Conservation (phyloP, 345 rosid species). For the Moricandia arvensis region DNA sequence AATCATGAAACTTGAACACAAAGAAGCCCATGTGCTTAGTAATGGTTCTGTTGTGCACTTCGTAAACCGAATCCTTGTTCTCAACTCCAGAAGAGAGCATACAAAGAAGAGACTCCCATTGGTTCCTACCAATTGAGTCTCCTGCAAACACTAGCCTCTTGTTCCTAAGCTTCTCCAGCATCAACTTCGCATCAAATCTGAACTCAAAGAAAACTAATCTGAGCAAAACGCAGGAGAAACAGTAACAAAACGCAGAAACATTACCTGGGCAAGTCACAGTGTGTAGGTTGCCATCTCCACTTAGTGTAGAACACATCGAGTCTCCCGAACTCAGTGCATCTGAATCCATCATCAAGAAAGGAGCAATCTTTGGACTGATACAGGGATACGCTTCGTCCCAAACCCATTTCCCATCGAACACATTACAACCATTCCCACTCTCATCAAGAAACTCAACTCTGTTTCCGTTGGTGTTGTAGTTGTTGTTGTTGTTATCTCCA, state of each 20-base stretch:
- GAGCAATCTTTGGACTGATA: slow-evolving; percentile 79
- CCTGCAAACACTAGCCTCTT: slow-evolving; percentile 84
- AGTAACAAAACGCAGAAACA: slow-evolving; percentile 4
- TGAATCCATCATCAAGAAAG: slow-evolving; percentile 80
- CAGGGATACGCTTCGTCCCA: slow-evolving; percentile 91
- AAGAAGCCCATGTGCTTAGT: slow-evolving; percentile 89
- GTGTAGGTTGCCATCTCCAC: slow-evolving; percentile 97
- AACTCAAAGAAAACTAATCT: not conserved
- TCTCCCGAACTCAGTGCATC: slow-evolving; percentile 87
- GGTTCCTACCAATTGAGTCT: slow-evolving; percentile 94
- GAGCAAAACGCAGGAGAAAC: too few species aligned
- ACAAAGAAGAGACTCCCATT: slow-evolving; percentile 94
- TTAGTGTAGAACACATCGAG: slow-evolving; percentile 78
- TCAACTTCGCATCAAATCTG: slow-evolving; percentile 76
- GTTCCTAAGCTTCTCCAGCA: slow-evolving; percentile 81
- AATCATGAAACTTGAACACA: slow-evolving; percentile 71
- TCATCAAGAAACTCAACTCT: slow-evolving; percentile 62
- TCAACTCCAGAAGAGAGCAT: slow-evolving; percentile 69
- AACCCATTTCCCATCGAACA: slow-evolving; percentile 91
- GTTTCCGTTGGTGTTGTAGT: not conserved
- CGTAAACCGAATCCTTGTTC: slow-evolving; percentile 59
- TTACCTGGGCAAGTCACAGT: slow-evolving; percentile 84
- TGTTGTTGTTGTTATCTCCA: slow-evolving; percentile 13
- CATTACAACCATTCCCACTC: slow-evolving; percentile 59
- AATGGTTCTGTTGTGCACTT: slow-evolving; percentile 83